A percentile compares a stretch with the other conserved stretches of the same genome.
phyloP scores from a whole-genome alignment of 768 basidiomycete species.

The Kwoniella europaea region DNA sequence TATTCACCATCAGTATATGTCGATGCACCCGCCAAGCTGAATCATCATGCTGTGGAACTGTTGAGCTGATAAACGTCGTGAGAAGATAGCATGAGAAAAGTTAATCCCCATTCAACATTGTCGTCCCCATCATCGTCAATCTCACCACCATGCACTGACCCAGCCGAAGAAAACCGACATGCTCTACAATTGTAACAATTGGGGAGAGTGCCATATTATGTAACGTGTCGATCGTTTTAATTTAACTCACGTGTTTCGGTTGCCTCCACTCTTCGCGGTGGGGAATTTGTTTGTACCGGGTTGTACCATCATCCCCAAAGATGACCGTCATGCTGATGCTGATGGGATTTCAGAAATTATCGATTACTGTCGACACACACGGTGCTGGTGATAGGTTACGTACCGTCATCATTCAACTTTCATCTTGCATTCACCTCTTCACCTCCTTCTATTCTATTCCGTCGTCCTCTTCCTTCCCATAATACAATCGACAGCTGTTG shows the following conservation, averaged over 20 bases:
- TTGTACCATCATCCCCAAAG: constrained; percentile 12
- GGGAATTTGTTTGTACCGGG: constrained; percentile 12
- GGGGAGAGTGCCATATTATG: not conserved
- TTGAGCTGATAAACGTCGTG: not conserved
- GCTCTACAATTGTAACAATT: not conserved
- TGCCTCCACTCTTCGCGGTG: constrained; percentile 15
- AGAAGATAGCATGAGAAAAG: not conserved
- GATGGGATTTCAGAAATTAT: not conserved
- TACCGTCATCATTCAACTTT: not conserved
- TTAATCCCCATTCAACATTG: not conserved
- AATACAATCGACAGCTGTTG: not conserved
- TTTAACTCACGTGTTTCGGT: constrained; percentile 10
- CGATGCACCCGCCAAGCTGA: no score
- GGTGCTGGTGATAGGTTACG: not conserved
- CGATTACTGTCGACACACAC: constrained; percentile 1
- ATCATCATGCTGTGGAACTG: no score
- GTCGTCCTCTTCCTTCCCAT: constrained; percentile 1
- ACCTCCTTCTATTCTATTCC: not conserved
- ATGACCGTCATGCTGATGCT: not conserved
- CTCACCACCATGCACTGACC: not conserved
- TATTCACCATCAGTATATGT: no score
- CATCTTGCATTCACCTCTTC: constrained; percentile 1
- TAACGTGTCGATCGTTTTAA: constrained; percentile 17
- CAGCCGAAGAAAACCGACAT: constrained; percentile 23
- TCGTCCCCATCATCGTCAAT: not conserved